phyloP scores from a whole-genome alignment of 176 grass and related monocot species.

The Neostapfia colusana region DNA sequence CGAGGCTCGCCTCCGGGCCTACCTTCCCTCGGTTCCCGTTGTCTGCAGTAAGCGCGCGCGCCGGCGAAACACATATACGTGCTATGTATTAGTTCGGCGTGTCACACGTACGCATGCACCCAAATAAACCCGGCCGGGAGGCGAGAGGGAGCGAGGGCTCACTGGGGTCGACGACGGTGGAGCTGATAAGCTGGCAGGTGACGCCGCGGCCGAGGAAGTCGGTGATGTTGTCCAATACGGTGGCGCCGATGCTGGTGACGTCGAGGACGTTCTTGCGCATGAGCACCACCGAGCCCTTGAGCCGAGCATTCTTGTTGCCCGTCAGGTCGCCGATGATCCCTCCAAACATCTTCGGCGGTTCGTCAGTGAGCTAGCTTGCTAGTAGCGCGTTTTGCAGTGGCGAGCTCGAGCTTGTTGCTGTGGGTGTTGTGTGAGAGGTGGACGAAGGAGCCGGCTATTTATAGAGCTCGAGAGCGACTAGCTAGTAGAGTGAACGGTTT shows the following conservation, averaged over 20 bases:
- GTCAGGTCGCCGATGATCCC: slow-evolving; percentile 33
- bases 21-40: slow-evolving; percentile 45
- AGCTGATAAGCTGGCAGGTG: slow-evolving; percentile 73
- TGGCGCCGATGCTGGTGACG: slow-evolving; percentile 59
- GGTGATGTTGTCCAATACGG: slow-evolving; percentile 48
- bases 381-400: background rate
- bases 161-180: slow-evolving; percentile 60
- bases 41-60: slow-evolving; percentile 37
- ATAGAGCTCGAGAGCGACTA: background rate
- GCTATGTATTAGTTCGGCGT: no score
- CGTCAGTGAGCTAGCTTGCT: no score
- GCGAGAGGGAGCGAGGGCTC: background rate
- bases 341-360: slow-evolving; percentile 20
- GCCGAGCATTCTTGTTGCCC: slow-evolving; percentile 22
- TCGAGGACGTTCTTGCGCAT: slow-evolving; percentile 73
- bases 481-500: no score
- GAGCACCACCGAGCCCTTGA: slow-evolving; percentile 58
- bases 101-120: no score
- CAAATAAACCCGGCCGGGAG: background rate
- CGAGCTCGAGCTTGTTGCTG: background rate
- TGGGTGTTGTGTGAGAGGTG: background rate
- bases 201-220: slow-evolving; percentile 58
- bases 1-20: slow-evolving; percentile 45
- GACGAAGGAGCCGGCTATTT: background rate
- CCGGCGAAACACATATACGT: background rate